Conservation (phyloP, 129 eudicot genomes). For the Artemisia annua region DNA sequence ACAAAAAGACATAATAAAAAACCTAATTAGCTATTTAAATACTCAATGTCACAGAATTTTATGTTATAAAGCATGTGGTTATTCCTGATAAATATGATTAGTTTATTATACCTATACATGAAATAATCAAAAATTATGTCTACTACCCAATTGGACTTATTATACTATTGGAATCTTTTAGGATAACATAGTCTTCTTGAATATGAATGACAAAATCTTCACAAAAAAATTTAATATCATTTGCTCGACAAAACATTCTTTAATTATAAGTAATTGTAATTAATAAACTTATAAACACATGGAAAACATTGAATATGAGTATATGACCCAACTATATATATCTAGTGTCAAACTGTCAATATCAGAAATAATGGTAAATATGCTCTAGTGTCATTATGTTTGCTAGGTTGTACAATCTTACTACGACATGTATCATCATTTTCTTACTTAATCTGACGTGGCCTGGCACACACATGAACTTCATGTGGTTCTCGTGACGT, state of each 20-base stretch:
- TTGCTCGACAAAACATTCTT: not conserved
- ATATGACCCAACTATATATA: not conserved
- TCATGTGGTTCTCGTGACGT: slow-evolving; percentile 17
- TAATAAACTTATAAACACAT: not conserved
- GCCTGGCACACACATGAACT: slow-evolving; percentile 19
- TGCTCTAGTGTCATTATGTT: slow-evolving; percentile 2
- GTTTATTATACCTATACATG: not conserved
- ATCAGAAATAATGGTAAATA: slow-evolving; percentile 6
- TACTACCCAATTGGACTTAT: no score
- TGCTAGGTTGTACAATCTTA: slow-evolving; percentile 20
- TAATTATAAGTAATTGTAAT: not conserved
- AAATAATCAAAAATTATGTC: not conserved
- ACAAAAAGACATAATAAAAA: not conserved
- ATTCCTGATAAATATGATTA: not conserved
- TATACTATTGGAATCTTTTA: no score
- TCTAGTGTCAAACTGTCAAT: not conserved
- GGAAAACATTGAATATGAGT: not conserved
- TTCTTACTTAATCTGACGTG: slow-evolving; percentile 10
- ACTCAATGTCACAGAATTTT: slow-evolving; percentile 7
- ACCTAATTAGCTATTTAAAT: not conserved
- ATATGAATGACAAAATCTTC: not conserved
- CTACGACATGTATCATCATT: not conserved
- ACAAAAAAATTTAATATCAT: not conserved
- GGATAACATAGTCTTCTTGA: not conserved
- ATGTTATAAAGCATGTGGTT: slow-evolving; percentile 10